Conservation (phyloP, 2,329 filamentous ascomycete genomes). For the Alternaria longipes region DNA sequence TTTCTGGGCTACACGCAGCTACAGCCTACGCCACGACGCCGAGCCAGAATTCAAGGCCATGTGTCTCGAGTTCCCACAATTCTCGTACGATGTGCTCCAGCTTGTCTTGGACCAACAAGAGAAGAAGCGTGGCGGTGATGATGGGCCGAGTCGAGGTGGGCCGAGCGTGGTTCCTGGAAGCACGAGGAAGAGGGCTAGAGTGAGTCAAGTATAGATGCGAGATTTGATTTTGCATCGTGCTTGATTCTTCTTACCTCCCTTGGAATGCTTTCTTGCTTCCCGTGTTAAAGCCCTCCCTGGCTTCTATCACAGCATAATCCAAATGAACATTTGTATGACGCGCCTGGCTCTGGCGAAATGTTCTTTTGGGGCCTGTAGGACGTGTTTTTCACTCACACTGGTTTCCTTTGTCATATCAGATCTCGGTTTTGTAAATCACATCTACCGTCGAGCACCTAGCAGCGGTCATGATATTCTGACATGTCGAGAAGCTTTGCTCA, state of each 20-base stretch:
- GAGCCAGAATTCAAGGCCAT: slow-evolving; percentile 84
- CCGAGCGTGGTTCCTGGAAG: slow-evolving; percentile 50
- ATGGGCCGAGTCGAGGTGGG: slow-evolving; percentile 39
- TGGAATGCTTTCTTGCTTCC: not conserved
- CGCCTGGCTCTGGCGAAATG: not conserved
- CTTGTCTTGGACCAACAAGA: slow-evolving; percentile 63
- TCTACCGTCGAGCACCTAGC: not conserved
- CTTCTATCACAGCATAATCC: not conserved
- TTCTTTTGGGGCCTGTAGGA: not conserved
- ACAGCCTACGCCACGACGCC: slow-evolving; percentile 84
- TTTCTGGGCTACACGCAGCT: slow-evolving; percentile 85
- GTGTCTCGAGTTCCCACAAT: slow-evolving; percentile 89
- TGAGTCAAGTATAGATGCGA: slow-evolving; percentile 36
- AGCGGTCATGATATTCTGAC: not conserved
- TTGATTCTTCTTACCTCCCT: not conserved
- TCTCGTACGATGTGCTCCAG: slow-evolving; percentile 90
- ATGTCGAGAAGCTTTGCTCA: not conserved
- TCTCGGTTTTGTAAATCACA: not conserved
- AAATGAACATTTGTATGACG: not conserved
- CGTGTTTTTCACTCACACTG: too few relatives aligned
- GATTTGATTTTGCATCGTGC: not conserved
- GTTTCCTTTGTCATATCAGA: not conserved
- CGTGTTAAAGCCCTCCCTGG: not conserved
- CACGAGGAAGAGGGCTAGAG: slow-evolving; percentile 43
- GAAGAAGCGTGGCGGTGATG: slow-evolving; percentile 47